These are phyloP conservation scores for Paramarasmius palmivorus DNA, from an alignment of 1,284 basidiomycete genomes.

Conservation along the genomic window DNA sequence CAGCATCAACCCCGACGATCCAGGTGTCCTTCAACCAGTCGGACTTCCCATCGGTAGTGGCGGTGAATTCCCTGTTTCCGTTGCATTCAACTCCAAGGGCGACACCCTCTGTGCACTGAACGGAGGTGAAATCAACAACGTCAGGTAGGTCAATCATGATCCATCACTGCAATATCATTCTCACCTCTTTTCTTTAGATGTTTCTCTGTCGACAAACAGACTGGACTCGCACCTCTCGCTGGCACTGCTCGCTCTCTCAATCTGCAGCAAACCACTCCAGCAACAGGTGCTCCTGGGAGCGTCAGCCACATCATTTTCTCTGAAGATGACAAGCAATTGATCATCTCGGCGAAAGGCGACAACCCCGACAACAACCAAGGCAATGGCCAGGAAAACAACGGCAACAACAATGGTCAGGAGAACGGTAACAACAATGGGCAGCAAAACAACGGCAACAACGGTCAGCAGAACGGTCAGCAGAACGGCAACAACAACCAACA, in stretches of 20 bases:
- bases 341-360: slow-evolving; percentile 36
- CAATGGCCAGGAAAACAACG: too few relatives aligned
- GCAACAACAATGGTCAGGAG: too few relatives aligned
- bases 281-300: slow-evolving; percentile 25
- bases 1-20: slow-evolving; percentile 40
- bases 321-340: slow-evolving; percentile 29
- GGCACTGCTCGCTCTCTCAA: slow-evolving; percentile 41
- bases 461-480: too few relatives aligned
- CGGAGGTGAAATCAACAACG: slow-evolving; percentile 44
- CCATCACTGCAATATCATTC: background rate
- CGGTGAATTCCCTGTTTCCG: slow-evolving; percentile 48
- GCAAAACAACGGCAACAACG: too few relatives aligned
- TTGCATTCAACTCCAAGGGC: slow-evolving; percentile 41
- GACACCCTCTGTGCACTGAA: slow-evolving; percentile 44
- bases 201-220: slow-evolving; percentile 38
- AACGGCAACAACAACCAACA: too few relatives aligned
- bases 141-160: slow-evolving; percentile 31
- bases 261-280: slow-evolving; percentile 43
- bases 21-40: slow-evolving; percentile 37
- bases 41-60: slow-evolving; percentile 40
- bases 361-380: too few relatives aligned
- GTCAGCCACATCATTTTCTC: slow-evolving; percentile 33
- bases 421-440: too few relatives aligned
- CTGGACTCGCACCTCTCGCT: slow-evolving; percentile 36
- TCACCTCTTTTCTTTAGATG: slow-evolving; percentile 31